These are phyloP conservation scores for Scenedesmus sp. DNA, from an alignment of 163 green algal species.

Conservation along the genomic window DNA sequence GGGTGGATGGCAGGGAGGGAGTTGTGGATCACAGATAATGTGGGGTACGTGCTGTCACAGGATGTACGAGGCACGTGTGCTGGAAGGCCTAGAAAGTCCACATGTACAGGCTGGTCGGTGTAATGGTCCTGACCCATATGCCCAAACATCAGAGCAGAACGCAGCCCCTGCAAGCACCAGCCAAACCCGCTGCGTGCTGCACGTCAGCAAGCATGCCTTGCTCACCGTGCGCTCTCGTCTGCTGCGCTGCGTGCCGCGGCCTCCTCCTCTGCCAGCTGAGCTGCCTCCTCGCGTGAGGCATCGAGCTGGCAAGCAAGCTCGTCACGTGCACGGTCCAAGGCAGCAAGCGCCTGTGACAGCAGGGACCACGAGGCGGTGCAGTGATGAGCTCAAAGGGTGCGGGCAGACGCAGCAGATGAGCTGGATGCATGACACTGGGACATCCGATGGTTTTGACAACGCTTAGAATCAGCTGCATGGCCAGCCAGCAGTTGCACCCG, in stretches of 20 bases:
- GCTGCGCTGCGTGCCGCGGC: conserved; percentile 10
- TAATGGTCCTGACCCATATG: too few species aligned
- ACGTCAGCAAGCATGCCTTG: background rate
- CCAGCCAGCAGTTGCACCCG: background rate
- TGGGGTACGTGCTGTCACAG: too few species aligned
- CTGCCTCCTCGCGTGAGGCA: conserved; percentile 10
- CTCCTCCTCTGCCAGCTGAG: background rate
- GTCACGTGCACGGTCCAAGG: conserved; percentile 24
- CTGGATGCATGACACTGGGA: background rate
- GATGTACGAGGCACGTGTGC: too few species aligned
- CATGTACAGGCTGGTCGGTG: too few species aligned
- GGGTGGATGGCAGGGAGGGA: background rate
- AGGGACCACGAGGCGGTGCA: background rate
- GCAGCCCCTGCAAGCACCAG: too few species aligned
- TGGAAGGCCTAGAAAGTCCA: too few species aligned
- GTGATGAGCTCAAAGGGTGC: background rate
- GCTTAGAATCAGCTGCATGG: background rate
- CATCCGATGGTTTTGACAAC: too few species aligned
- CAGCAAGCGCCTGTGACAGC: conserved; percentile 5
- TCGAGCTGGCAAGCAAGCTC: conserved; percentile 44
- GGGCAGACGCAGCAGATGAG: background rate
- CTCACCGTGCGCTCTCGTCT: conserved; percentile 29
- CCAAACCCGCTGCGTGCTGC: background rate
- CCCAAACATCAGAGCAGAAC: too few species aligned
- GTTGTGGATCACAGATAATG: too few species aligned